These are phyloP conservation scores for Globomyces pollinis-pini DNA, from an alignment of 192 early-diverging fungal species.

Conservation along the genomic window DNA sequence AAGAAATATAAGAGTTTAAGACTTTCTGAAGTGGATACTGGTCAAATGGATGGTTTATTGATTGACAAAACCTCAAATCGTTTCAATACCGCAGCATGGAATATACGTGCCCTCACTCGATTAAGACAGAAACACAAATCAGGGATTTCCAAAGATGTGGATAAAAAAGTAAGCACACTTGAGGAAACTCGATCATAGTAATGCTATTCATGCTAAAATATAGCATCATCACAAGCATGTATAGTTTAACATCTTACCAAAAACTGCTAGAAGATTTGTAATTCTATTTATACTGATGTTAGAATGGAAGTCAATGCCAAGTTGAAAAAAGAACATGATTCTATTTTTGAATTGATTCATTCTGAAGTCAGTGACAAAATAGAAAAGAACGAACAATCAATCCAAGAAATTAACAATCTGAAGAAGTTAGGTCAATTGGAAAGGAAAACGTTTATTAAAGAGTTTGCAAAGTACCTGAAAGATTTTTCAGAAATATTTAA, in stretches of 20 bases:
- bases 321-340: not conserved
- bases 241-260: not conserved
- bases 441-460: not conserved
- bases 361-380: not conserved
- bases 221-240: not conserved
- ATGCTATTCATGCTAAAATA: not conserved
- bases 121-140: not conserved
- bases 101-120: not conserved
- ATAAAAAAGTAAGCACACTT: not conserved
- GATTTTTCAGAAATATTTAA: not conserved
- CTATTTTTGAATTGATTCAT: not conserved
- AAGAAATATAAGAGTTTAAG: not conserved
- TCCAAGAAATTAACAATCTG: not conserved
- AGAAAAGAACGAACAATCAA: not conserved
- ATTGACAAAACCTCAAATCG: not conserved
- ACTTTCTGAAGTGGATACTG: not conserved
- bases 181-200: constrained; percentile 4
- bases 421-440: not conserved
- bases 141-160: not conserved
- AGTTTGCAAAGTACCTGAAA: not conserved
- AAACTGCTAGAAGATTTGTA: not conserved
- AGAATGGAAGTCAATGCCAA: not conserved
- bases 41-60: not conserved
- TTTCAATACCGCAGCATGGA: constrained; percentile 1
- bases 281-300: not conserved